Base-by-base conservation (phyloP, 345 rosid species). In the Clarkia xantiana region DNA sequence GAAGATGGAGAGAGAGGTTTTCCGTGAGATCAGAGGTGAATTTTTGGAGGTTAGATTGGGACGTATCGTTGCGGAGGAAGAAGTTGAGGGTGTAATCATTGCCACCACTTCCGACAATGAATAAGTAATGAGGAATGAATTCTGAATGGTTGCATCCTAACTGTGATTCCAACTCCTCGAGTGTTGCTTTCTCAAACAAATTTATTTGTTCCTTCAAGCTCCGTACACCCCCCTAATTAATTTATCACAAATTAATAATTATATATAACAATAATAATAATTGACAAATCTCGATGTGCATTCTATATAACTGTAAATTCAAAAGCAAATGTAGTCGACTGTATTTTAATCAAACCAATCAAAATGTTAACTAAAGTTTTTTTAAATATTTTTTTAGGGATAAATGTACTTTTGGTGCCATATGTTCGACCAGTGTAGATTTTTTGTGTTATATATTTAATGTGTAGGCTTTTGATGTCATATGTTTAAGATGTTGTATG, bases 81-180 rank as follows among this genome's bases (percentile, higher is more conserved):
- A 70, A 80, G 65, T 80, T 77, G 68, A 76, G 65, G 3, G 81
- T 58, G 68, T 74, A 77, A 63, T 81, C 89, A 49, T 81, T 81
- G 41, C 89, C 81, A 18, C 89, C 89, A 0, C 59, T 57, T 18
- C 84, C 84, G 44, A 81, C 66, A 1, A 75, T 56, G 44, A 81
- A 75, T 51, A 81, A 18, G 63, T 70, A 77, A 6, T 64, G 49
- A 2, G 43, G 12, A 0, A 79, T 66, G 8, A 48, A 43, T 9
- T 62, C 53, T 13, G 2, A 10, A 6, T 59, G 53, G 9, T 18
- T 19, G 44, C 44, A 25, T 0, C 76, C 72, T 53, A 56, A 0
- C 43, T 64, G 49, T 0, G 48, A 42, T 55, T 67, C 64, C 18
- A 80, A 22, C 22, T 67, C 69, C 9, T 65, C 61, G 56, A 77